Evolutionary conservation across 2,329 filamentous ascomycete genomes (phyloP).

Genomic region (Epichloe sylvatica): DNA sequence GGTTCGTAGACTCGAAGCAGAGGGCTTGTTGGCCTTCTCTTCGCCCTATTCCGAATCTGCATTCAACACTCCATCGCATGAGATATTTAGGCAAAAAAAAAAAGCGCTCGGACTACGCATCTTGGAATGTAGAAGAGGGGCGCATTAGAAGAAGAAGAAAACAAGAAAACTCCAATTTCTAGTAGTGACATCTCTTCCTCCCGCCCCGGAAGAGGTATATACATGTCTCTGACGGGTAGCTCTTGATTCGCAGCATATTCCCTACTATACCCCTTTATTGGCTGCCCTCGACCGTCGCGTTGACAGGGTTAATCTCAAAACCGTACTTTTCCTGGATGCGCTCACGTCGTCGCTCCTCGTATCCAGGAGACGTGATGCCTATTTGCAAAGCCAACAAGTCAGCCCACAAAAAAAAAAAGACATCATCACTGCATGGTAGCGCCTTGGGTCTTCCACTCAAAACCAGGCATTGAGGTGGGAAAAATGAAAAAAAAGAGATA

Average conservation of each 20-base stretch:
- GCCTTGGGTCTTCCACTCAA: too few species aligned
- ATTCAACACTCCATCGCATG: too few species aligned
- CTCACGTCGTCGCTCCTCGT: constrained; percentile 69
- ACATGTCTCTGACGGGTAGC: constrained; percentile 11
- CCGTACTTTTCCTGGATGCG: constrained; percentile 79
- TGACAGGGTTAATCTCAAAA: constrained; percentile 62
- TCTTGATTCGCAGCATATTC: neutral
- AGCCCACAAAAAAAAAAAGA: neutral
- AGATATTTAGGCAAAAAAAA: too few species aligned
- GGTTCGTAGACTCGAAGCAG: too few species aligned
- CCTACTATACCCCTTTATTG: constrained; percentile 14
- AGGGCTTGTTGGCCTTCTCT: too few species aligned
- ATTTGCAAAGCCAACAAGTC: neutral
- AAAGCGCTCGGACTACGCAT: neutral
- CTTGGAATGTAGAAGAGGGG: neutral
- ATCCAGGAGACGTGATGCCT: constrained; percentile 73
- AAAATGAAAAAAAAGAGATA: neutral
- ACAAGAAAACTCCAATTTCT: constrained; percentile 6
- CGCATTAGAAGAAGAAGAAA: neutral
- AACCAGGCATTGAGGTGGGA: neutral
- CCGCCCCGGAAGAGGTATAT: constrained; percentile 23
- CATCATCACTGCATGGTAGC: neutral
- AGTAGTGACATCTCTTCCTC: constrained; percentile 13
- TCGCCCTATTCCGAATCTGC: too few species aligned
- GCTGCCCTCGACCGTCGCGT: constrained; percentile 32